phyloP scores from a whole-genome alignment of 441 rosid genomes.

The Pelargonium australe region DNA sequence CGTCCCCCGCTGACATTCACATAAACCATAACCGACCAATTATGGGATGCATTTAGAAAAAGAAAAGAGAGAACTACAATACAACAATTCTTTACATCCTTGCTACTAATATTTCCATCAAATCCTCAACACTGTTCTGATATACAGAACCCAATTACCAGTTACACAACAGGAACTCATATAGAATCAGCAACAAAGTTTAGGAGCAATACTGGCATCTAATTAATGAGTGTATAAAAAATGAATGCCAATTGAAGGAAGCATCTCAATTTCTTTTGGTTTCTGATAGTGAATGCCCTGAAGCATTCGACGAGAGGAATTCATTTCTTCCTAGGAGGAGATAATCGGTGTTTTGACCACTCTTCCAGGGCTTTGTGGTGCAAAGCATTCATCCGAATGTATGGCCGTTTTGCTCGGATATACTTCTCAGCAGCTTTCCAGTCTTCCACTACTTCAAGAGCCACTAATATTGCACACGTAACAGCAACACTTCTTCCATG shows the following conservation, averaged over 20 bases:
- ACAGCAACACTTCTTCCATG: conserved; percentile 77
- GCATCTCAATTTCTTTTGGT: not conserved
- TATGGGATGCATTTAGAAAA: too few species aligned
- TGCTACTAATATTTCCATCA: too few species aligned
- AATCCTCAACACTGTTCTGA: too few species aligned
- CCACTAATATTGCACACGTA: conserved; percentile 53
- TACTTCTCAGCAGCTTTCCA: conserved; percentile 56
- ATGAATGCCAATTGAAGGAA: not conserved
- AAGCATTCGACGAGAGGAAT: not conserved
- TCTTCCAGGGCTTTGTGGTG: conserved; percentile 47
- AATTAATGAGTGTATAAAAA: too few species aligned
- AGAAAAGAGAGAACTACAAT: too few species aligned
- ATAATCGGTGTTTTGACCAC: conserved; percentile 45
- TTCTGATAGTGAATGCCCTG: conserved; percentile 5
- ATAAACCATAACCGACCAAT: too few species aligned
- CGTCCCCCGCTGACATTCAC: too few species aligned
- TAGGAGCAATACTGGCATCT: too few species aligned
- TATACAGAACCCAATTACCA: too few species aligned
- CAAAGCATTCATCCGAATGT: conserved; percentile 44
- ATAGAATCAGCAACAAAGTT: too few species aligned
- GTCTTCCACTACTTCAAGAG: conserved; percentile 45
- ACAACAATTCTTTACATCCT: too few species aligned
- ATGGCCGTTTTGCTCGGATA: conserved; percentile 44
- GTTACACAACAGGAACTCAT: too few species aligned
- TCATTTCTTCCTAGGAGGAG: conserved; percentile 25